Evolutionary conservation across 768 basidiomycete genomes (phyloP).

Genomic region (Macrocybe gigantea): DNA sequence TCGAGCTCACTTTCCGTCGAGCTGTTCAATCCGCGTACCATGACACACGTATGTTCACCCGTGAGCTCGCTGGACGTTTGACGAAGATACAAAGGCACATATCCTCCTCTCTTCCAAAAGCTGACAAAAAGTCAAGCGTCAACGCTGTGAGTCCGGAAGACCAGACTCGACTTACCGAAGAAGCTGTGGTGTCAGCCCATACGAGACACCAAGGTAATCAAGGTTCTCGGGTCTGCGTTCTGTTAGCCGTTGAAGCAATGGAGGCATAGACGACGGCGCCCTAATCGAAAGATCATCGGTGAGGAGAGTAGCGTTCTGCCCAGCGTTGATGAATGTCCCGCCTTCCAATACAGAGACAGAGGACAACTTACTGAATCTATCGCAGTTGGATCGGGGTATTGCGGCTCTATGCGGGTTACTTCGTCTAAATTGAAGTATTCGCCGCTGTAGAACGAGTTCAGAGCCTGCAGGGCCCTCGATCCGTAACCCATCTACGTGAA

Average conservation of each 20-base stretch:
- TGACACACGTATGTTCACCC: constrained; percentile 94
- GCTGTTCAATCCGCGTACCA: constrained; percentile 83
- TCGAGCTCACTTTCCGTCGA: constrained; percentile 55
- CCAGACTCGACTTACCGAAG: constrained; percentile 44
- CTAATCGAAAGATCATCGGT: constrained; percentile 77
- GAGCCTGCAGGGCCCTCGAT: constrained; percentile 75
- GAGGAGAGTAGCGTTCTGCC: constrained; percentile 44
- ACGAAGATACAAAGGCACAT: constrained; percentile 85
- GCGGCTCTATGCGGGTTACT: constrained; percentile 38
- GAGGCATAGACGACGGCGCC: constrained; percentile 77
- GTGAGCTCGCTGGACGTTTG: constrained; percentile 94
- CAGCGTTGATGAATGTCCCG: not conserved
- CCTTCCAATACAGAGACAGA: not conserved
- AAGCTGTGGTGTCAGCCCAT: constrained; percentile 84
- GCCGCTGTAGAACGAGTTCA: constrained; percentile 90
- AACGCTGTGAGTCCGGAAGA: not conserved
- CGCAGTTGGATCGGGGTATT: constrained; percentile 52
- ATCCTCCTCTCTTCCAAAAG: constrained; percentile 96
- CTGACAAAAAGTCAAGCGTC: constrained; percentile 22
- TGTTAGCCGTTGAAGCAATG: constrained; percentile 82
- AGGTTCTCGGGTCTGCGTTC: constrained; percentile 86
- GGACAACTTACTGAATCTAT: constrained; percentile 35
- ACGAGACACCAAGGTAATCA: constrained; percentile 95
- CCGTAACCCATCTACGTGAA: constrained; percentile 90
- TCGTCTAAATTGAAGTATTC: constrained; percentile 89